Evolutionary conservation across 352 stramenopile genomes (phyloP), one percentile per base, ranked within the genome.

Genomic region (Phytophthora citrophthora): DNA sequence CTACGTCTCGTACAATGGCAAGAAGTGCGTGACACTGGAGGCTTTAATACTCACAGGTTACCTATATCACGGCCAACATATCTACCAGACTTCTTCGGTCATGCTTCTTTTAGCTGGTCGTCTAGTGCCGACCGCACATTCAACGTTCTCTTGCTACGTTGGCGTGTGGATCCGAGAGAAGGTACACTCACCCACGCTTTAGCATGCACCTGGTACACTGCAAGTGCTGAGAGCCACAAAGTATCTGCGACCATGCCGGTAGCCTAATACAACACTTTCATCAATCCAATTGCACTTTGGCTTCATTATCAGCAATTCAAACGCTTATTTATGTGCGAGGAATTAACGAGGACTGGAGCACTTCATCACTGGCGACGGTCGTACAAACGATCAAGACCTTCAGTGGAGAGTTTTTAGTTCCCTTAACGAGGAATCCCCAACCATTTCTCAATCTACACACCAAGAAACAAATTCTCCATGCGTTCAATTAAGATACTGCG

Each of bases 61-160:
- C 45, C 16, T 65, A n/a, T 69, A 65, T 36, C 36, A 61, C 20
- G 59, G 59, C 36, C 39, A 47, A 5, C 48, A 73, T 50, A 46
- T 69, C 26, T 69, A 73, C 18, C 64, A 39, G 13, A 5, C 32
- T 12, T 39, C 32, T 4, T 39, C 54, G 15, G 55, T 61, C 11
- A 26, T 68, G 36, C n/a, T 69, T 38, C 54, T 73, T 11, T 24
- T 69, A 13, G 23, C 58, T 7, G 39, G 59, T 2, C 47, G 64
- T 12, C 2, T 69, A 12, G 15, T 69, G 7, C 65, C 65, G 12
- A 12, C 5, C 59, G 54, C 2, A 69, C 59, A 8, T 69, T 69
- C 44, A 73, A 73, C 29, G 32, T 65, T 3, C 24, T 69, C 4
- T 10, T 73, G 4, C 12, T 73, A 1, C 53, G 65, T 4, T 73